A percentile compares a stretch with the other conserved stretches of the same genome.
Conservation (phyloP, 164 flowering plant species). For the Akebia trifoliata region DNA sequence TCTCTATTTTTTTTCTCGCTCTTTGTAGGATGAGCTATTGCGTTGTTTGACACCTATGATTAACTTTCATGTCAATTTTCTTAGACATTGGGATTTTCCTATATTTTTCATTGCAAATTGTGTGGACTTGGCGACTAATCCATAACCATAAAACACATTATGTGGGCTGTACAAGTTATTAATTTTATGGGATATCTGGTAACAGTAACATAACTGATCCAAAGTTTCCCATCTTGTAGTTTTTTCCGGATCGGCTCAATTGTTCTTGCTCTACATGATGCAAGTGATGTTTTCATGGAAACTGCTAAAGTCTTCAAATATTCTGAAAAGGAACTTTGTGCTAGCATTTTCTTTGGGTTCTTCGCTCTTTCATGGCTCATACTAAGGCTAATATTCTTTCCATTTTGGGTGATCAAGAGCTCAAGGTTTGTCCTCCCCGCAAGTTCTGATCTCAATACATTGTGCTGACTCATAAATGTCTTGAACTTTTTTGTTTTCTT, state of each 20-base stretch:
- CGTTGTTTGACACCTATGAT: not conserved
- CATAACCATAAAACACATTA: too few species aligned
- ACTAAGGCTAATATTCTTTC: slow-evolving; percentile 71
- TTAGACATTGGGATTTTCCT: not conserved
- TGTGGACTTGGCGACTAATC: not conserved
- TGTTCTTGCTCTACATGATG: slow-evolving; percentile 81
- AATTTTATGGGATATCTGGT: not conserved
- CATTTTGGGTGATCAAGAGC: slow-evolving; percentile 69
- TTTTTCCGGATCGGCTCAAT: slow-evolving; percentile 80
- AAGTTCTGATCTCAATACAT: slow-evolving; percentile 2
- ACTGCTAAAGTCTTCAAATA: slow-evolving; percentile 84
- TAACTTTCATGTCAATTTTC: not conserved
- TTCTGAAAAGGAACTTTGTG: slow-evolving; percentile 70
- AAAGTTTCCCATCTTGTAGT: slow-evolving; percentile 26
- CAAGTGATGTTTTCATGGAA: slow-evolving; percentile 87
- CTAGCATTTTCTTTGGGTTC: slow-evolving; percentile 68
- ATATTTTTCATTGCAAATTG: not conserved
- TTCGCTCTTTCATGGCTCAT: slow-evolving; percentile 84
- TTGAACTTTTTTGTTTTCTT: not conserved
- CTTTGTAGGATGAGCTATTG: not conserved
- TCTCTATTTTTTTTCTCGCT: too few species aligned
- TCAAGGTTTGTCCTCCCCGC: slow-evolving; percentile 47
- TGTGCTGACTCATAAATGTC: not conserved
- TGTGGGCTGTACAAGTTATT: too few species aligned
- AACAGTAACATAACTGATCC: not conserved